Conservation (phyloP, 441 rosid species). For the Capsella rubella region DNA sequence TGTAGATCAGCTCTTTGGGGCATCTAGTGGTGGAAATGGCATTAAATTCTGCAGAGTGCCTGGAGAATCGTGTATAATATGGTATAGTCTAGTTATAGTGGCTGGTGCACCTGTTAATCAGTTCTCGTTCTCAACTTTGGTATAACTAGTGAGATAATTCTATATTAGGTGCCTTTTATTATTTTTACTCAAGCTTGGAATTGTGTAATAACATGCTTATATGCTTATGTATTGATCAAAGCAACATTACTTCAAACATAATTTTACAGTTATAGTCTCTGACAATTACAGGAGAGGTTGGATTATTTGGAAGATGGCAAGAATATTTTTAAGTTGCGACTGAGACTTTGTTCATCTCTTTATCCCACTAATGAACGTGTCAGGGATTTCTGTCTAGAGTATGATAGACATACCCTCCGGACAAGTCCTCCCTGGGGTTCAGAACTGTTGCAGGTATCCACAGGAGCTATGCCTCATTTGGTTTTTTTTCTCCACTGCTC, state of each 20-base stretch:
- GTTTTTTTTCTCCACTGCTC: constrained; percentile 12
- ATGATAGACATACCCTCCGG: constrained; percentile 98
- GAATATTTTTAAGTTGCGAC: constrained; percentile 82
- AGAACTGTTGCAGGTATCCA: constrained; percentile 94
- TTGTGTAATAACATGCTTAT: constrained; percentile 2
- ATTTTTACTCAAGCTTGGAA: constrained; percentile 23
- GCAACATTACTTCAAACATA: constrained; percentile 24
- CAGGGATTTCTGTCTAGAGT: constrained; percentile 98
- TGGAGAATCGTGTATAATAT: constrained; percentile 10
- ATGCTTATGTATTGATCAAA: constrained; percentile 11
- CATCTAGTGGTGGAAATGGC: constrained; percentile 11
- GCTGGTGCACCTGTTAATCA: constrained; percentile 23
- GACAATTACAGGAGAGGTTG: constrained; percentile 79
- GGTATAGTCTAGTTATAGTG: constrained; percentile 26
- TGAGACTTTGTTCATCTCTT: constrained; percentile 94
- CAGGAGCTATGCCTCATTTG: constrained; percentile 30
- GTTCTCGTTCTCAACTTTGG: constrained; percentile 19
- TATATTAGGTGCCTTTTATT: constrained; percentile 9
- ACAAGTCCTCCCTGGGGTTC: constrained; percentile 99
- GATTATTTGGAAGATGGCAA: constrained; percentile 99
- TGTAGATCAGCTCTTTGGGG: constrained; percentile 9
- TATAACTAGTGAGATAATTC: constrained; percentile 17
- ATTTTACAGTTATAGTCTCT: constrained; percentile 15
- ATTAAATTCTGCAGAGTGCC: constrained; percentile 12
- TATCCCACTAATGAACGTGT: constrained; percentile 95